Conservation (phyloP, 306 rosid species). For the Sophora flavescens region DNA sequence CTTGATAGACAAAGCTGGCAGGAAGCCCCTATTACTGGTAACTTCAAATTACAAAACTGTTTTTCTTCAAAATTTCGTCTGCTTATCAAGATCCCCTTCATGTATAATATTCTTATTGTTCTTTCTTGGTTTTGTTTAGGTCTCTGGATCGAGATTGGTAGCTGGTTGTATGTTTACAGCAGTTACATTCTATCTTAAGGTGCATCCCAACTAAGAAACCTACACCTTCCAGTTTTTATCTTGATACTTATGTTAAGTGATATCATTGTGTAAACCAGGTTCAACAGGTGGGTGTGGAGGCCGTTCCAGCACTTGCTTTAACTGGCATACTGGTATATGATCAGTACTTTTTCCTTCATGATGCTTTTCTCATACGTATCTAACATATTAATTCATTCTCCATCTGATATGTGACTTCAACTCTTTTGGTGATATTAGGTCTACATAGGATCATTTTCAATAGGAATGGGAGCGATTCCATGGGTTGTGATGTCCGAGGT, state of each 20-base stretch:
- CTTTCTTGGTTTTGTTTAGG: slow-evolving; percentile 56
- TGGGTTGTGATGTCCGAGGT: slow-evolving; percentile 99
- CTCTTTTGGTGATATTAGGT: slow-evolving; percentile 56
- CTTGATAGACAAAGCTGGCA: slow-evolving; percentile 75
- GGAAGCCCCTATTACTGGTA: slow-evolving; percentile 91
- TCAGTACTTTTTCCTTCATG: slow-evolving; percentile 18
- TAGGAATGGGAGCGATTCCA: slow-evolving; percentile 97
- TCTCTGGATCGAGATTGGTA: slow-evolving; percentile 76
- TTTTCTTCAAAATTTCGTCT: slow-evolving; percentile 26
- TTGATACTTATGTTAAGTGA: slow-evolving; percentile 32
- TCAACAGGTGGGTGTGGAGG: slow-evolving; percentile 54
- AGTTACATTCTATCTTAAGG: slow-evolving; percentile 83
- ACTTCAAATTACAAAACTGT: slow-evolving; percentile 4
- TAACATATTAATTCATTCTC: slow-evolving; percentile 30
- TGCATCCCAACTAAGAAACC: slow-evolving; percentile 34
- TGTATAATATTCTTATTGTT: slow-evolving; percentile 29
- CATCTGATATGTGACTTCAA: slow-evolving; percentile 7
- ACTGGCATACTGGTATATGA: slow-evolving; percentile 78
- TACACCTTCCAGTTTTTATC: slow-evolving; percentile 23
- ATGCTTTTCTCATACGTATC: not conserved
- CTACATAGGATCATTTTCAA: slow-evolving; percentile 77
- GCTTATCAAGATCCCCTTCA: slow-evolving; percentile 14
- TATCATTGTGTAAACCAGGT: slow-evolving; percentile 56
- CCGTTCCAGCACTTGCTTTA: slow-evolving; percentile 72
- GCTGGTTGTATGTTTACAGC: slow-evolving; percentile 70